A percentile compares a stretch with the other conserved stretches of the same genome.
These are phyloP conservation scores for Aspergillus pseudoviridinutans DNA, from an alignment of 2,329 filamentous ascomycete genomes.

Conservation along the genomic window DNA sequence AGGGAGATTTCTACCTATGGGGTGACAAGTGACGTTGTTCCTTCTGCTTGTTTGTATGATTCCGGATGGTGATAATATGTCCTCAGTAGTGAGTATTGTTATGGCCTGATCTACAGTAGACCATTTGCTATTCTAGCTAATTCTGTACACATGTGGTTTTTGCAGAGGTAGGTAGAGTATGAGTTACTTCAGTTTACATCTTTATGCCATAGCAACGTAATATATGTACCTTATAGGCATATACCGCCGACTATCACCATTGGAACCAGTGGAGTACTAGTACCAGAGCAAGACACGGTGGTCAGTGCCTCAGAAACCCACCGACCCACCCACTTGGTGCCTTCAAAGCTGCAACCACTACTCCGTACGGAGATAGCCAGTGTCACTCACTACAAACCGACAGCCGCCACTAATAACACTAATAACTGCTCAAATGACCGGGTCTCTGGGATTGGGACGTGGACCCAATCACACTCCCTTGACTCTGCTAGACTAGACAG, in stretches of 20 bases:
- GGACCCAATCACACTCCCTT: neutral
- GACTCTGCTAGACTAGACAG: neutral
- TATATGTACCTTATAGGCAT: neutral
- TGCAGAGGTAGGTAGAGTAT: too few species aligned
- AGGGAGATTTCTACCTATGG: neutral
- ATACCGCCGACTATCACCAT: neutral
- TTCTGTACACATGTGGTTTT: too few species aligned
- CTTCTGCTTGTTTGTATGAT: neutral
- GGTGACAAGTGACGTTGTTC: neutral
- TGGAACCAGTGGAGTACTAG: slow-evolving; percentile 10
- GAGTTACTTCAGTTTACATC: neutral
- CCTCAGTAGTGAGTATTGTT: neutral
- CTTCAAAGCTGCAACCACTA: neutral
- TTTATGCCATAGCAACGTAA: neutral
- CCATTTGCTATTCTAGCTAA: too few species aligned
- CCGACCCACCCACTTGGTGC: neutral
- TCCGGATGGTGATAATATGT: neutral
- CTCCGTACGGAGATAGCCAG: neutral
- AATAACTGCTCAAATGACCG: neutral
- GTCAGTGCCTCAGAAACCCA: slow-evolving; percentile 11
- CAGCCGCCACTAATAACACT: neutral
- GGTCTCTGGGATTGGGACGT: neutral
- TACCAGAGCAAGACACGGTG: slow-evolving; percentile 7
- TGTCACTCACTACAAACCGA: neutral
- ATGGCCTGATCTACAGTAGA: neutral